A percentile compares a stretch with the other conserved stretches of the same genome.
phyloP scores from a whole-genome alignment of 768 basidiomycete genomes.

The Auricularia sp. region DNA sequence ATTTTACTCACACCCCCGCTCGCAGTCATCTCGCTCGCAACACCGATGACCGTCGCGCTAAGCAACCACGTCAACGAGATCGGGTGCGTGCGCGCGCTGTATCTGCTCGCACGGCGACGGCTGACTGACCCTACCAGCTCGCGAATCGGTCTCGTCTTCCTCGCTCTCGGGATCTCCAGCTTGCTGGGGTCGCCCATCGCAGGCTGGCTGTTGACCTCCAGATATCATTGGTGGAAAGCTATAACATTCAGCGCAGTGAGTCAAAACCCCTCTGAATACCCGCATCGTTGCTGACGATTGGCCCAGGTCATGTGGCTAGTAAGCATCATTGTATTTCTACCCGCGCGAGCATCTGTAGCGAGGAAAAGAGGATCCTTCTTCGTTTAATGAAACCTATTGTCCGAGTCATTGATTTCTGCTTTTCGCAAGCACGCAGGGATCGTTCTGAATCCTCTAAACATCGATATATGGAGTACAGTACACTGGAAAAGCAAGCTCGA shows the following conservation, averaged over 20 bases:
- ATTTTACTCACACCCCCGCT: background rate
- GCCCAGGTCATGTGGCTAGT: too few relatives aligned
- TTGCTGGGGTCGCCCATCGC: background rate
- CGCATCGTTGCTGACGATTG: too few relatives aligned
- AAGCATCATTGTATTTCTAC: too few relatives aligned
- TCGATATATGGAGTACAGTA: too few relatives aligned
- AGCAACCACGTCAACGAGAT: background rate
- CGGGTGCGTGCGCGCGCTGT: background rate
- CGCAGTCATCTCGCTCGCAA: background rate
- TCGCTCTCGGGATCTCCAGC: background rate
- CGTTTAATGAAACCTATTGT: too few relatives aligned
- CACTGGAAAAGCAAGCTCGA: too few relatives aligned
- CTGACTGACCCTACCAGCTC: background rate
- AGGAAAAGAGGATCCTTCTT: too few relatives aligned
- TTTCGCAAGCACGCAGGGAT: too few relatives aligned
- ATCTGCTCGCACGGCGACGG: background rate
- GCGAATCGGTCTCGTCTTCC: background rate
- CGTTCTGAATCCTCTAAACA: too few relatives aligned
- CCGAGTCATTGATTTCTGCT: too few relatives aligned
- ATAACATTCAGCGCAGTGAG: background rate
- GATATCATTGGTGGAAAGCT: background rate
- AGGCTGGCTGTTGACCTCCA: background rate
- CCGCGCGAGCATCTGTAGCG: too few relatives aligned
- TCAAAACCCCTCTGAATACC: background rate
- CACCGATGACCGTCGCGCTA: background rate